A percentile compares a stretch with the other conserved stretches of the same genome.
Evolutionary conservation across 768 basidiomycete genomes (phyloP).

Genomic region (Auricularia sp.): DNA sequence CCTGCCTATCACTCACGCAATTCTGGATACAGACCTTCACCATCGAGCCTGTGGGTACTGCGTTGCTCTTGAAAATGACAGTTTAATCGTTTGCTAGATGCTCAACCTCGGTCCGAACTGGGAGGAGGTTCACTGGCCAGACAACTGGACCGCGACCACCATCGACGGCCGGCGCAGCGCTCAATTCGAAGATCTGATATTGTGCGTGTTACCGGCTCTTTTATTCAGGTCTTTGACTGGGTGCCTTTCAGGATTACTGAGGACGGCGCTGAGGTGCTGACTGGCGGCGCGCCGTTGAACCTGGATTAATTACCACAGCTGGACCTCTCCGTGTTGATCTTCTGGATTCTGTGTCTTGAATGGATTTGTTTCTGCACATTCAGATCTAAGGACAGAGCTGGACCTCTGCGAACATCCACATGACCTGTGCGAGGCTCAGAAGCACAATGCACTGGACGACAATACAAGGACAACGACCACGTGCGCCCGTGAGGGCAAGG

Average conservation of each 20-base stretch:
- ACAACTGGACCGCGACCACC: constrained; percentile 95
- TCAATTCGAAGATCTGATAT: constrained; percentile 93
- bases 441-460: no score
- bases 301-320: neutral
- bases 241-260: constrained; percentile 65
- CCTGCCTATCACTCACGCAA: neutral
- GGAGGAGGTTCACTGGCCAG: constrained; percentile 79
- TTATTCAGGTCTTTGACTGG: no score
- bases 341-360: no score
- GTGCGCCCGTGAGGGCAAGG: no score
- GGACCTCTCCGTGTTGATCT: no score
- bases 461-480: no score
- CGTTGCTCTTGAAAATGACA: neutral
- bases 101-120: constrained; percentile 77
- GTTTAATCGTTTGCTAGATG: constrained; percentile 47
- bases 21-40: constrained; percentile 37
- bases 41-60: constrained; percentile 58
- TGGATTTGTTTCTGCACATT: no score
- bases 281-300: constrained; percentile 24
- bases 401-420: no score
- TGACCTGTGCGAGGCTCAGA: no score
- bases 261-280: constrained; percentile 80
- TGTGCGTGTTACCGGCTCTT: constrained; percentile 44
- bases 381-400: no score
- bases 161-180: constrained; percentile 84